Percentiles rank a stretch among this genome's conserved stretches.
phyloP scores from a whole-genome alignment of 768 basidiomycete species.

The Rhodosporidiobolus odoratus region DNA sequence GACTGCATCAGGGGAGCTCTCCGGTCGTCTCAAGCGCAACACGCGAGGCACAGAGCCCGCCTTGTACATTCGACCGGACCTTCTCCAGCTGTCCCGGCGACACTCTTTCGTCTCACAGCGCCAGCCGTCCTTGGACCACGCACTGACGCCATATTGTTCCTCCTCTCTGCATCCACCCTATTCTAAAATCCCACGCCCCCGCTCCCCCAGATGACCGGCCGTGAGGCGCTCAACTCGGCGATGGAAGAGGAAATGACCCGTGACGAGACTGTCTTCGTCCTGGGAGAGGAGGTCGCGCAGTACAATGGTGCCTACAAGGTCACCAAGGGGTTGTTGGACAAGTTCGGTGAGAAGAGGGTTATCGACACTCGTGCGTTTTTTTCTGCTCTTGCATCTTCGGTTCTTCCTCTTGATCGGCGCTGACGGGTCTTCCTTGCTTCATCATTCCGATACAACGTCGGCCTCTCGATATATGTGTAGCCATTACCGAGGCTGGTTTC shows the following conservation, averaged over 20 bases:
- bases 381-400: neutral
- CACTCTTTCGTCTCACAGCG: neutral
- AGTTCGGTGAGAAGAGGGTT: conserved; percentile 97
- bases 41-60: too few relatives aligned
- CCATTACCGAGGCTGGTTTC: conserved; percentile 90
- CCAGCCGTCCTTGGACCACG: neutral
- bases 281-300: conserved; percentile 96
- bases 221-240: conserved; percentile 92
- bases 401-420: too few relatives aligned
- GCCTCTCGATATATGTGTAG: conserved; percentile 36
- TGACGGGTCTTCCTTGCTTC: too few relatives aligned
- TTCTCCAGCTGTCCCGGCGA: too few relatives aligned
- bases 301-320: conserved; percentile 99
- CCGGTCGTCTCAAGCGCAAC: too few relatives aligned
- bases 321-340: conserved; percentile 96
- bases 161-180: neutral
- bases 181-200: too few relatives aligned
- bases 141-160: neutral
- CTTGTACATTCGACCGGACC: too few relatives aligned
- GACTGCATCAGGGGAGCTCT: too few relatives aligned
- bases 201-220: conserved; percentile 80
- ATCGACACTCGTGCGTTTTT: conserved; percentile 65
- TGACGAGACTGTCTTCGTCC: conserved; percentile 86
- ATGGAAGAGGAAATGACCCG: conserved; percentile 99
- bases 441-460: neutral